These are phyloP conservation scores for Epichloe baconii DNA, from an alignment of 2,329 filamentous ascomycete genomes.

Conservation along the genomic window DNA sequence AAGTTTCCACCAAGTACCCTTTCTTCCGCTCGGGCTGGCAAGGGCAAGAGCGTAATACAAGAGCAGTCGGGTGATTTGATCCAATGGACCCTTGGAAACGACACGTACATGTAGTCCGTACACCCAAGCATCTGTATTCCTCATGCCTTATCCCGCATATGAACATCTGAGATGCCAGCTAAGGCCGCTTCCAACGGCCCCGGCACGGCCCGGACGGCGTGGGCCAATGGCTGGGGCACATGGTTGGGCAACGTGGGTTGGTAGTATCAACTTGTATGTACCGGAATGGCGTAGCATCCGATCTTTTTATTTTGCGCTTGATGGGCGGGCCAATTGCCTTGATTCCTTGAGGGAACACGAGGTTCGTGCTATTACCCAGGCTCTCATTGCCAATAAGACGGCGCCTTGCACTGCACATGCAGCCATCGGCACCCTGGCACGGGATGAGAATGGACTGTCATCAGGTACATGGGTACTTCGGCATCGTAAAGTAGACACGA, in stretches of 20 bases:
- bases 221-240: slow-evolving; percentile 32
- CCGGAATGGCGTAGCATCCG: no score
- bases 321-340: background rate
- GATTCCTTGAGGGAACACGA: no score
- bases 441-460: background rate
- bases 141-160: background rate
- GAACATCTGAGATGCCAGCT: background rate
- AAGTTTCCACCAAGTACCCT: background rate
- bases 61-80: background rate
- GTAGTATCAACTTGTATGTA: no score
- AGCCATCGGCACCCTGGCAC: background rate
- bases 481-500: no score
- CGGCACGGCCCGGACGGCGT: slow-evolving; percentile 9
- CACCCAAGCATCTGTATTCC: background rate
- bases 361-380: background rate
- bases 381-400: slow-evolving; percentile 6
- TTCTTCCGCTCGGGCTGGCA: background rate
- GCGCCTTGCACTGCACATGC: slow-evolving; percentile 5
- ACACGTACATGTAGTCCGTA: background rate
- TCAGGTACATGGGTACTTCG: no score
- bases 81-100: background rate
- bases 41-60: background rate
- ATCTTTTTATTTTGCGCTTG: no score
- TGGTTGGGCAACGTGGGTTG: slow-evolving; percentile 13
- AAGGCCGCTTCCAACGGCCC: background rate